phyloP scores from a whole-genome alignment of 2,329 filamentous ascomycete genomes.

The Penicillium oxalicum region DNA sequence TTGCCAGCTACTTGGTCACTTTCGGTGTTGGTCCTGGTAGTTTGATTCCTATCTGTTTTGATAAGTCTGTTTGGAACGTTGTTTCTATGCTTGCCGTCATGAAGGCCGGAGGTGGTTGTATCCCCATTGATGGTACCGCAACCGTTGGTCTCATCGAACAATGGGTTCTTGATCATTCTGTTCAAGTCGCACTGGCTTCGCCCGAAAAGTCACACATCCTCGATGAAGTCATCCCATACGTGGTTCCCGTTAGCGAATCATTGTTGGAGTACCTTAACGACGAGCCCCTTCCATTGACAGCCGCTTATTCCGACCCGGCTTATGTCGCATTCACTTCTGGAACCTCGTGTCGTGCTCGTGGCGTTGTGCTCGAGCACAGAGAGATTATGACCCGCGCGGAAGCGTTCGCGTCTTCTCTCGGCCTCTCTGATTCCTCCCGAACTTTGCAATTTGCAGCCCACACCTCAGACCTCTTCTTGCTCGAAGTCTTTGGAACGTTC shows the following conservation, averaged over 20 bases:
- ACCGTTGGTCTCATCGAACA: slow-evolving; percentile 31
- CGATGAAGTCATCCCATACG: slow-evolving; percentile 38
- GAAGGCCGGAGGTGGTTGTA: slow-evolving; percentile 28
- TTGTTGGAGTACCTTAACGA: slow-evolving; percentile 32
- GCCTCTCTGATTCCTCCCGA: slow-evolving; percentile 18
- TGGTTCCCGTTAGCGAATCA: slow-evolving; percentile 29
- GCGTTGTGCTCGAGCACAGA: slow-evolving; percentile 34
- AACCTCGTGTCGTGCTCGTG: slow-evolving; percentile 27
- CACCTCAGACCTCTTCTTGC: slow-evolving; percentile 43
- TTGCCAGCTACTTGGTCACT: slow-evolving; percentile 27
- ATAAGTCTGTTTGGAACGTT: slow-evolving; percentile 26
- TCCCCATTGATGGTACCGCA: slow-evolving; percentile 33
- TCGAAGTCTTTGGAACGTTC: slow-evolving; percentile 35
- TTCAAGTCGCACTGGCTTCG: slow-evolving; percentile 38
- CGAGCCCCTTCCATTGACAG: slow-evolving; percentile 2
- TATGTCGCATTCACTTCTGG: slow-evolving; percentile 35
- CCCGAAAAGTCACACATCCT: slow-evolving; percentile 34
- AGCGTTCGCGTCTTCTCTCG: slow-evolving; percentile 22
- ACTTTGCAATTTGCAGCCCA: slow-evolving; percentile 41
- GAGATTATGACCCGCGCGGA: slow-evolving; percentile 27
- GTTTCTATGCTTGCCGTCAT: slow-evolving; percentile 27
- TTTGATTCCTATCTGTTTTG: slow-evolving; percentile 24
- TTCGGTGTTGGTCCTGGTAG: slow-evolving; percentile 25
- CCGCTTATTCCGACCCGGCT: slow-evolving; percentile 17
- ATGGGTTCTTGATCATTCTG: slow-evolving; percentile 35